A percentile compares a stretch with the other conserved stretches of the same genome.
Conservation (phyloP, 345 rosid species). For the Cardamine resedifolia region DNA sequence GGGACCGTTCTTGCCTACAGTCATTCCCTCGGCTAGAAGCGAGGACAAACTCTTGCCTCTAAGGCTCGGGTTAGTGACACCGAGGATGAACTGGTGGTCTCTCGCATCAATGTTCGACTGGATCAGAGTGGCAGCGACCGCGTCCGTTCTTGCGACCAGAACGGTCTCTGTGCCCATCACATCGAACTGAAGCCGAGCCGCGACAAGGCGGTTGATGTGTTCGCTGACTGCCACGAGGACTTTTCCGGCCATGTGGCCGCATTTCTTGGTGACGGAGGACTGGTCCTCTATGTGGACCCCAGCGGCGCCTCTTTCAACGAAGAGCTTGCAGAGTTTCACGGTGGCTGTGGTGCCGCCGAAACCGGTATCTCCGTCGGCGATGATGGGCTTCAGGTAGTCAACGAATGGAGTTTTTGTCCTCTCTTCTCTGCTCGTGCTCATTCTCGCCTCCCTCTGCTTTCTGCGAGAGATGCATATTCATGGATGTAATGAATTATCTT, state of each 20-base stretch:
- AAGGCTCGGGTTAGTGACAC: constrained; percentile 77
- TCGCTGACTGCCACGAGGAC: constrained; percentile 91
- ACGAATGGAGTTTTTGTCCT: constrained; percentile 75
- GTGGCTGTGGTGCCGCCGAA: constrained; percentile 96
- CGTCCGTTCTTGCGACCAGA: constrained; percentile 91
- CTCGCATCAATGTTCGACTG: constrained; percentile 80
- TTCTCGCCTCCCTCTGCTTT: constrained; percentile 87
- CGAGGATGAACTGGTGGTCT: constrained; percentile 93
- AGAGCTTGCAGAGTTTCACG: constrained; percentile 93
- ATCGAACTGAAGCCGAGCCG: constrained; percentile 93
- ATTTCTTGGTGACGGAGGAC: constrained; percentile 90
- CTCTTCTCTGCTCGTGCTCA: constrained; percentile 86
- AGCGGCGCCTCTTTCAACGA: constrained; percentile 93
- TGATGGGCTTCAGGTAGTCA: constrained; percentile 94
- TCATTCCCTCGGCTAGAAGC: constrained; percentile 73
- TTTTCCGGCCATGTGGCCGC: constrained; percentile 97
- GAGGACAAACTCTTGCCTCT: constrained; percentile 64
- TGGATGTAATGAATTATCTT: not conserved
- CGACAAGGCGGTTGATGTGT: constrained; percentile 88
- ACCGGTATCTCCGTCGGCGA: constrained; percentile 95
- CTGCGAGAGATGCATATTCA: constrained; percentile 32
- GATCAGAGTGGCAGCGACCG: constrained; percentile 78
- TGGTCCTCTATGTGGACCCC: constrained; percentile 97
- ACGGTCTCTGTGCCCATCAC: constrained; percentile 95
- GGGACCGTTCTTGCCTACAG: constrained; percentile 67